Conservation (phyloP, 2,329 filamentous ascomycete genomes). For the Neurospora sp. region DNA sequence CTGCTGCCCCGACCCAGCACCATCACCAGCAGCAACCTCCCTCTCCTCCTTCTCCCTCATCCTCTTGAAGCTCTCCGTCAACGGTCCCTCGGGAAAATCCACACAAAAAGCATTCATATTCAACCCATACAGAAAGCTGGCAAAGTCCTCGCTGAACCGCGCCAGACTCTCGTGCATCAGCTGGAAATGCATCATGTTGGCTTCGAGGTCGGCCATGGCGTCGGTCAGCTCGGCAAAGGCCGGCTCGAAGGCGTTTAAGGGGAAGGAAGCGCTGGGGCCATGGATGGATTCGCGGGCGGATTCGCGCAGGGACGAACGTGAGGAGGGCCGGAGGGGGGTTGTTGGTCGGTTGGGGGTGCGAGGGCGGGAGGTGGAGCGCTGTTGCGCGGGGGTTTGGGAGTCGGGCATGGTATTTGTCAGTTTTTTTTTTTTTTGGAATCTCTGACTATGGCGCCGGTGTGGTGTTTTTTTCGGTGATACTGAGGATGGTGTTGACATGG, state of each 20-base stretch:
- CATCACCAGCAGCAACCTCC: constrained; percentile 5
- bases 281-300: constrained; percentile 48
- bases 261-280: constrained; percentile 40
- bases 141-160: constrained; percentile 92
- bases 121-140: constrained; percentile 86
- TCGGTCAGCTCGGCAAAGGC: constrained; percentile 90
- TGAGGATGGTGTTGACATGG: neutral
- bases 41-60: constrained; percentile 49
- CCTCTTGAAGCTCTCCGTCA: constrained; percentile 71
- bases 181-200: constrained; percentile 95
- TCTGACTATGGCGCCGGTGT: neutral
- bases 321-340: constrained; percentile 83
- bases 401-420: constrained; percentile 6
- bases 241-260: constrained; percentile 76
- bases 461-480: neutral
- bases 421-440: neutral
- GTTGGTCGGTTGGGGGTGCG: constrained; percentile 65
- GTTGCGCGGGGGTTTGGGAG: constrained; percentile 18
- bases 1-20: neutral
- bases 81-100: constrained; percentile 89
- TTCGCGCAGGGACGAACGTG: constrained; percentile 78
- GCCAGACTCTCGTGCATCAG: constrained; percentile 91
- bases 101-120: constrained; percentile 99
- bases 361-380: constrained; percentile 49
- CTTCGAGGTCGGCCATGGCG: constrained; percentile 88